Evolutionary conservation across 495 filamentous ascomycete genomes (phyloP), one percentile per base, ranked within the genome.

Genomic region (Choiromyces venosus): DNA sequence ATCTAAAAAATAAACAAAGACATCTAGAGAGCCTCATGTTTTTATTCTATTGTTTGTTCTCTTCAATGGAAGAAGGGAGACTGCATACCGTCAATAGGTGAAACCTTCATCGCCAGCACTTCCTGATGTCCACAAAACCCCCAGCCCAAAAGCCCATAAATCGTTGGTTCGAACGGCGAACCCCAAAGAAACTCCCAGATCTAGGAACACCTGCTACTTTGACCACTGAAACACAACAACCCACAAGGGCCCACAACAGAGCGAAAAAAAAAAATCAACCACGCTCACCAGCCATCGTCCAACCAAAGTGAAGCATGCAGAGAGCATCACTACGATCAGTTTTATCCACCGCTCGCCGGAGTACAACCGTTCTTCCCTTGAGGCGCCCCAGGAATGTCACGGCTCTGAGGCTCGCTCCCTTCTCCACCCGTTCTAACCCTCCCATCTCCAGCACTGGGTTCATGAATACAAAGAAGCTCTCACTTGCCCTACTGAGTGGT

Each of bases 391-490:
- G 68, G 39, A 39, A 73, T 46, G 35, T 44, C 29, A 37, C 67
- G 1, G 71, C 71, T 29, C 66, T 66, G 7, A 66, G 66, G 12
- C n/a, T 38, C 10, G 35, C 67, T 25, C 33, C 71, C 4, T 36
- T 29, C 69, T 65, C 52, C 18, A 29, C 69, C 69, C 33, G 16
- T 40, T 36, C 70, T 36, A n/a, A 8, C 39, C 75, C 66, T 76
- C 73, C 52, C 4, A 68, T 67, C 12, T 69, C 74, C 36, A 36
- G 35, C 38, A 21, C 64, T 46, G 66, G 39, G 36, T 37, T 61
- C 77, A 80, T 80, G 78, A 80, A 80, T 67, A 71, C 71, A 39
- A 80, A 71, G 67, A 77, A 74, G 69, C 66, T 80, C 66, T 71
- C 74, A 25, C 68, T 80, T 46, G 74, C 77, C 56, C 69, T 80